Conservation (phyloP, 192 early-diverging fungal species). For the Allomyces javanicus region DNA sequence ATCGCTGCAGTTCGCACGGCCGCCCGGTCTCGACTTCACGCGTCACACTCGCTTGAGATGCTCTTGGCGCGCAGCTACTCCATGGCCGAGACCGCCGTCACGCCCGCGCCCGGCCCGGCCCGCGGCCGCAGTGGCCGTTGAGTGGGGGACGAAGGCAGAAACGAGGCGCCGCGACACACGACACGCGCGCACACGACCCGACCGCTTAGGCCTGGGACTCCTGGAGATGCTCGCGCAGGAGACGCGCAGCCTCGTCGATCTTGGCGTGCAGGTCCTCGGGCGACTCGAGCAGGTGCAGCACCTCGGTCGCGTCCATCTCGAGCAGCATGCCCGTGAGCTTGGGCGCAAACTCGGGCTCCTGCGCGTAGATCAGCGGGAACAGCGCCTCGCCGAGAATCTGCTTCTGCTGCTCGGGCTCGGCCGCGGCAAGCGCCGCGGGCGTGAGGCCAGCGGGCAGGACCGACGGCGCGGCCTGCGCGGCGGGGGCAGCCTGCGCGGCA, state of each 20-base stretch:
- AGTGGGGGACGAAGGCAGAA: too few species aligned
- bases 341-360: constrained; percentile 58
- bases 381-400: constrained; percentile 89
- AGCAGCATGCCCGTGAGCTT: constrained; percentile 99
- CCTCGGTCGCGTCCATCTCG: constrained; percentile 93
- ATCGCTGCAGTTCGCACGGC: too few species aligned
- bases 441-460: constrained; percentile 27
- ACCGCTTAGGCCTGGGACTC: too few species aligned
- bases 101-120: too few species aligned
- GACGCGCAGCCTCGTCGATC: constrained; percentile 69
- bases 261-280: constrained; percentile 55
- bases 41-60: too few species aligned
- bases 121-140: too few species aligned
- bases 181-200: too few species aligned
- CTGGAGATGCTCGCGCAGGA: constrained; percentile 44
- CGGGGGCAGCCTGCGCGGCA: constrained; percentile 14
- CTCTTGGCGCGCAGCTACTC: too few species aligned
- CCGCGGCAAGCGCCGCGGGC: constrained; percentile 60
- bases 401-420: constrained; percentile 76
- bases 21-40: too few species aligned
- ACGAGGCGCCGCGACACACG: too few species aligned
- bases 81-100: too few species aligned
- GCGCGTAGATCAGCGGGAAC: constrained; percentile 64
- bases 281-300: constrained; percentile 73
- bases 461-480: constrained; percentile 13